A percentile compares a stretch with the other conserved stretches of the same genome.
Conservation (phyloP, 2,329 filamentous ascomycete species). For the Aspergillus intermedius region DNA sequence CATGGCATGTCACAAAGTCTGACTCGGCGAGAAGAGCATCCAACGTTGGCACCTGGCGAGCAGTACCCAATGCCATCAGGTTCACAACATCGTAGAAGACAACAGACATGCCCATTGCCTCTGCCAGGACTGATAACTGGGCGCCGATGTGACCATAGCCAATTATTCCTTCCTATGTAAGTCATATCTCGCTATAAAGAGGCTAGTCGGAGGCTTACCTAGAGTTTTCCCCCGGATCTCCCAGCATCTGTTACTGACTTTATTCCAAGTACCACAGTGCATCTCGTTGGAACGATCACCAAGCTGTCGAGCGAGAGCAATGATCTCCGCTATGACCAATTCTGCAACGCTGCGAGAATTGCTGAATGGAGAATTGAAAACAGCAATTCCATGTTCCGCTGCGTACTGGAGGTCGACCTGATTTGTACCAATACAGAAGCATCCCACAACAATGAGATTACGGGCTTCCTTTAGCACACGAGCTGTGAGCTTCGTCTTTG, state of each 20-base stretch:
- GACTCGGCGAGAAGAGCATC: conserved; percentile 68
- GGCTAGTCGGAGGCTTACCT: conserved; percentile 45
- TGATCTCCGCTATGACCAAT: conserved; percentile 90
- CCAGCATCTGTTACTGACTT: conserved; percentile 95
- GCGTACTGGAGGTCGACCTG: conserved; percentile 41
- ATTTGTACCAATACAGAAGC: conserved; percentile 96
- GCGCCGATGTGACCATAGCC: conserved; percentile 97
- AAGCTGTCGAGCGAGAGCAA: conserved; percentile 82
- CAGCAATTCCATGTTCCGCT: conserved; percentile 64
- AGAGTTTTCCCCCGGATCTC: conserved; percentile 96
- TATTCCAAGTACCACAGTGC: conserved; percentile 94
- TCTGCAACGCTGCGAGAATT: conserved; percentile 97
- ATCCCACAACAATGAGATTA: conserved; percentile 91
- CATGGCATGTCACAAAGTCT: conserved; percentile 92
- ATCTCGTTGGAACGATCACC: conserved; percentile 90
- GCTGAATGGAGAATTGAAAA: conserved; percentile 98
- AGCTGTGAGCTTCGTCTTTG: conserved; percentile 89
- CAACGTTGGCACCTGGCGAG: conserved; percentile 72
- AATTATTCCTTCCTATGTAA: conserved; percentile 62
- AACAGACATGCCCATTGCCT: conserved; percentile 96
- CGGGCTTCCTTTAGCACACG: conserved; percentile 81
- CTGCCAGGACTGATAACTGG: conserved; percentile 88
- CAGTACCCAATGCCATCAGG: conserved; percentile 87
- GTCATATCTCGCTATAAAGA: conserved; percentile 2
- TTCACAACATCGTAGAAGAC: conserved; percentile 96